Percentiles rank a stretch among this genome's conserved stretches.
Evolutionary conservation across 75 land plant species (phyloP).

Genomic region (Pseudotsuga menziesii): DNA sequence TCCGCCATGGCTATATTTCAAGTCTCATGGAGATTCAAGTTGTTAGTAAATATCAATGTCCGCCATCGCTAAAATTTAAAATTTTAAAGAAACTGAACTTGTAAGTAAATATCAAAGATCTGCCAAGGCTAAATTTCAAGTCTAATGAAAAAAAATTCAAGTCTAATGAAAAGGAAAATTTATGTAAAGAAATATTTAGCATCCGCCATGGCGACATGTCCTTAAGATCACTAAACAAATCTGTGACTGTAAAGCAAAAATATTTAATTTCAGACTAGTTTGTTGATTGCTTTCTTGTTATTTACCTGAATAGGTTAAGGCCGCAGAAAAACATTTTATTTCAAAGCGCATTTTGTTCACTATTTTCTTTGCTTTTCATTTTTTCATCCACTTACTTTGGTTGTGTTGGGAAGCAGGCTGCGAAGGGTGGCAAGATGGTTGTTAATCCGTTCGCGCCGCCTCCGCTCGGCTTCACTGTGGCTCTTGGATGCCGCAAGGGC

Average conservation of each 20-base stretch:
- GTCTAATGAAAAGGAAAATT: neutral
- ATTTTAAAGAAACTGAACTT: neutral
- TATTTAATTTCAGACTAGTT: neutral
- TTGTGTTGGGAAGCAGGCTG: slow-evolving; percentile 34
- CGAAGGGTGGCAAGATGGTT: slow-evolving; percentile 27
- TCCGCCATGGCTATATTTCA: neutral
- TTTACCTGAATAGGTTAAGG: neutral
- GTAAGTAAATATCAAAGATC: neutral
- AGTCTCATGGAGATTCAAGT: neutral
- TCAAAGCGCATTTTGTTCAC: neutral
- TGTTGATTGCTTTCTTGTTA: neutral
- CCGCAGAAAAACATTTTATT: neutral
- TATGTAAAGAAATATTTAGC: neutral
- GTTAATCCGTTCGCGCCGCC: slow-evolving; percentile 28
- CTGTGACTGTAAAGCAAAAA: neutral
- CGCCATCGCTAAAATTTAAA: neutral
- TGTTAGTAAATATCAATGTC: neutral
- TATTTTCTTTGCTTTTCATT: neutral
- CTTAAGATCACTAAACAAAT: neutral
- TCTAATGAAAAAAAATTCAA: neutral
- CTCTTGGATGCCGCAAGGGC: slow-evolving; percentile 31
- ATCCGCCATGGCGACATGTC: neutral
- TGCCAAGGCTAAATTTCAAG: neutral
- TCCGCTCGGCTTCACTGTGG: slow-evolving; percentile 33
- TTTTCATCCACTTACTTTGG: slow-evolving; percentile 24